Base-by-base conservation (phyloP, 192 early-diverging fungal genomes). In the Coemansia sp. region DNA sequence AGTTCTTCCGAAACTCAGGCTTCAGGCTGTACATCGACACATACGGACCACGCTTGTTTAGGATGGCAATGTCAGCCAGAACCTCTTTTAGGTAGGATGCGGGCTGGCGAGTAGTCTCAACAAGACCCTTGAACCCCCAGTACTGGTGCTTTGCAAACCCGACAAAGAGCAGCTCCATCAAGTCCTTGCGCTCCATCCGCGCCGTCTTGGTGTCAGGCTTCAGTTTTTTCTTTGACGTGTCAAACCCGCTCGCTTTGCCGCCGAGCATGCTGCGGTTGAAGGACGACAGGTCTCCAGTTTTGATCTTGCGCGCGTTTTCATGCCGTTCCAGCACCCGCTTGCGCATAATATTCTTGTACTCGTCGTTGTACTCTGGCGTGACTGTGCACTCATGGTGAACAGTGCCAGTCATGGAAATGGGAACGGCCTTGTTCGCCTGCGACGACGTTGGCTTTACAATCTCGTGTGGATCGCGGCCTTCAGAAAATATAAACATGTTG, bases 31-130 rank as follows among this genome's bases (percentile, higher is more conserved):
- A 97, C 18, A 68, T 85, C 30, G 83, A 81, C n/a, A 81, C 78
- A 58, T 93, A 91, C 2, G 85, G 83, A 1, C 94, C 94, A 23
- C 84, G 78, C 77, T 90, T 92, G 75, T 91, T 85, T 34, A 94
- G 74, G 19, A 85, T 77, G 22, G 86, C 87, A 35, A 97, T 83
- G 35, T 95, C 89, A 5, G 57, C 60, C 26, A 97, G 51, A 2
- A 94, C 85, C 42, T 97, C 94, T 53, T 89, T 92, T 14, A 97
- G 68, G 56, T 85, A 97, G 9, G 73, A 79, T 31, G 68, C 64
- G 0, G 94, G 94, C 78, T 97, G 94, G 29, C 85, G 77, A 2
- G 85, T 88, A 30, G 83, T 78, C 56, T 94, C 91, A 6, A 85
- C 72, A 25, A 98, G 71, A 18, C 87, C 88, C 65, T 90, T 91